Evolutionary conservation across 1,284 basidiomycete species (phyloP), one percentile per base, ranked within the genome.

Genomic region (Termitomyces sp.): DNA sequence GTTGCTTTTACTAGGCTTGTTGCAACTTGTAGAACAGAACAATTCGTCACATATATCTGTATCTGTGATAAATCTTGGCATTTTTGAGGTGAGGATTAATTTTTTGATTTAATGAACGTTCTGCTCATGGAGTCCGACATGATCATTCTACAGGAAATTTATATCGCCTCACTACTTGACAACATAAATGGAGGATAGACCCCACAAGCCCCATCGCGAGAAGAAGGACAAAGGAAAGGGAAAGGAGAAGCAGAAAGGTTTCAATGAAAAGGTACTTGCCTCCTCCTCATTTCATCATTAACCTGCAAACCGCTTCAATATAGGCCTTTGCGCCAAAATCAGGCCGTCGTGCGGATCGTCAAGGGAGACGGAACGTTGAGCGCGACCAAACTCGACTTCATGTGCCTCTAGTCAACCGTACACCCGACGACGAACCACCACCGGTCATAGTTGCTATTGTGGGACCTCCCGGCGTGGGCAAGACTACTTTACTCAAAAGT

Each of bases 371-470:
- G 44, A 96, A 92, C 54, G 94, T 87, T 30, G 97, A 99, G 66
- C 84, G 87, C 54, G 93, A 97, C 66, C 96, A 99, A 70, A 92
- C 92, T 10, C 80, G 94, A 35, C 80, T 98, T 1, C 97, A 99
- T 71, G 97, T 99, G 1, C 97, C 97, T 4, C 81, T 97, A 31
- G 91, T 98, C 46, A 89, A 98, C 67, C 82, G 97, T 53, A 97
- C 94, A 8, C 93, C 95, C 3, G 90, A 93, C 50, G 90, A 93
- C 57, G 80, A 88, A 47, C 93, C 96, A 1, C 96, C 97, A 11
- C 97, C 97, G 1, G 85, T 98, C 61, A 85, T 99, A 54, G 85
- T 99, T 39, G 96, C 95, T n/a, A 83, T 99, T 48, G 95, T 98
- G 46, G 97, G 97, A 0, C 96, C 97, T 13, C 89, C 95, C 6